These are phyloP conservation scores for Grigorovia humatica DNA, from an alignment of 805 yeast species.

Conservation along the genomic window DNA sequence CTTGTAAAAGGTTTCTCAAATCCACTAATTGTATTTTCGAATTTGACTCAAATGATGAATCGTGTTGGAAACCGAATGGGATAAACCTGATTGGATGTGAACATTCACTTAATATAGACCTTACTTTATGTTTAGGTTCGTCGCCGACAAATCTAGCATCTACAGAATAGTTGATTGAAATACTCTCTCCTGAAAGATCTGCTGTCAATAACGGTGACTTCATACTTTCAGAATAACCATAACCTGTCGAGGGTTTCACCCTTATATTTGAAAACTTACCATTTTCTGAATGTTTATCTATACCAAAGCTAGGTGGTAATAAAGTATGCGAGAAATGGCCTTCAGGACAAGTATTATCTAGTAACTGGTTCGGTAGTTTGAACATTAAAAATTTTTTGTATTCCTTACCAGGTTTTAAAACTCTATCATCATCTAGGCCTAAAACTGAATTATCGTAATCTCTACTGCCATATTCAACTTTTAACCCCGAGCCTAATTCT, in stretches of 20 bases:
- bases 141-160: conserved; percentile 48
- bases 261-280: conserved; percentile 20
- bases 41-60: conserved; percentile 6
- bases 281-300: conserved; percentile 20
- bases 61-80: conserved; percentile 19
- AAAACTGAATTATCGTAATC: conserved; percentile 20
- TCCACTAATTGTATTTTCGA: conserved; percentile 7
- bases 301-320: conserved; percentile 35
- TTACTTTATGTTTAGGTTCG: conserved; percentile 14
- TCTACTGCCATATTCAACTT: conserved; percentile 14
- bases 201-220: conserved; percentile 45
- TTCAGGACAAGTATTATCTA: conserved; percentile 45
- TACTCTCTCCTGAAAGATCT: conserved; percentile 31
- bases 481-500: conserved; percentile 39
- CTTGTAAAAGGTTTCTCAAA: conserved; percentile 6
- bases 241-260: conserved; percentile 37
- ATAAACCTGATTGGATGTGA: conserved; percentile 19
- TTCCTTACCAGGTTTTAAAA: conserved; percentile 35
- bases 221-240: conserved; percentile 37
- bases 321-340: conserved; percentile 24
- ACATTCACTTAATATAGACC: conserved; percentile 13
- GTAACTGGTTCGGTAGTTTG: conserved; percentile 40
- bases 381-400: conserved; percentile 51
- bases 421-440: conserved; percentile 37
- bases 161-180: conserved; percentile 40